Evolutionary conservation across 2,329 filamentous ascomycete species (phyloP).

Genomic region (Sporothrix protearum): DNA sequence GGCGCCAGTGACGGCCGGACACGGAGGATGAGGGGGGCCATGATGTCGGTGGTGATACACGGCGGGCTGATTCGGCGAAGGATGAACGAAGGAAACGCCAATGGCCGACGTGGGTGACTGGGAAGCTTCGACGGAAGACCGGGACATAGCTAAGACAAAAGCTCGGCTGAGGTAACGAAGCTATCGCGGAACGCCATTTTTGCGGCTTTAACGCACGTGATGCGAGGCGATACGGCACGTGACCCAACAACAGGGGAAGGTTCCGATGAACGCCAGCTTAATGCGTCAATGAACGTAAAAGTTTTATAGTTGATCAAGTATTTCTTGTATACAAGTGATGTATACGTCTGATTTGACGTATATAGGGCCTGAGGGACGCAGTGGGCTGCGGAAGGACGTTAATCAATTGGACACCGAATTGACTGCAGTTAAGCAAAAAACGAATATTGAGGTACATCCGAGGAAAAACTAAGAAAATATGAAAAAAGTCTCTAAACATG

Average conservation of each 20-base stretch:
- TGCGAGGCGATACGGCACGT: background rate
- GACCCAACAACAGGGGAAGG: background rate
- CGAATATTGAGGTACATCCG: no score
- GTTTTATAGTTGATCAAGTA: no score
- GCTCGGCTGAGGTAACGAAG: slow-evolving; percentile 8
- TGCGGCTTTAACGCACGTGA: background rate
- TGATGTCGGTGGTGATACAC: slow-evolving; percentile 24
- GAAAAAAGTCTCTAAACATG: no score
- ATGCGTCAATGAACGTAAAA: background rate
- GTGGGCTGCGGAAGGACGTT: no score
- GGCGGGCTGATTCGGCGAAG: background rate
- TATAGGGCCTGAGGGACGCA: no score
- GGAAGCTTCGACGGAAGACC: background rate
- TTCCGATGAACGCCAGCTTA: no score
- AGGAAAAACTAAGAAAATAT: no score
- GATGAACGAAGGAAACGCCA: slow-evolving; percentile 7
- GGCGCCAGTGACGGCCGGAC: slow-evolving; percentile 30
- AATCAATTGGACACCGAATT: no score
- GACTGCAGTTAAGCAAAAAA: no score
- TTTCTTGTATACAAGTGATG: no score
- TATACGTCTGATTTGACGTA: no score
- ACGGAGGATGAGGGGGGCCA: slow-evolving; percentile 35
- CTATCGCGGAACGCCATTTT: background rate
- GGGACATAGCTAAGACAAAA: background rate
- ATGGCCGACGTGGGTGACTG: slow-evolving; percentile 14